Evolutionary conservation across 2,329 filamentous ascomycete species (phyloP).

Genomic region (Nemania sp.): DNA sequence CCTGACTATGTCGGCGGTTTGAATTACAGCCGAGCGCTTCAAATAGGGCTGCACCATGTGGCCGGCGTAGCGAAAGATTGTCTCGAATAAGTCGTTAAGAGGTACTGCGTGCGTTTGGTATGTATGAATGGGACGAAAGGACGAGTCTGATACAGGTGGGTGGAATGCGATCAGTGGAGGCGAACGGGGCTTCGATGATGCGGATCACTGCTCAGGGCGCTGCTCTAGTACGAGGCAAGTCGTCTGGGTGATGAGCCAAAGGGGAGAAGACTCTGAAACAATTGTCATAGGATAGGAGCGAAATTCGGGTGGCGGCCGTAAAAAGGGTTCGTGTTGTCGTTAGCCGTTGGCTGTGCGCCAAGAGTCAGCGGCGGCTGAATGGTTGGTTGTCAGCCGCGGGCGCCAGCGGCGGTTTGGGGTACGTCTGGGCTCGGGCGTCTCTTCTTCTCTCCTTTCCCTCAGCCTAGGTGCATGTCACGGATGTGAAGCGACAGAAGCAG

Average conservation of each 20-base stretch:
- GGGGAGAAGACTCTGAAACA: constrained; percentile 15
- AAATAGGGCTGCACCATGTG: no score
- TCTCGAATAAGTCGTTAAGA: no score
- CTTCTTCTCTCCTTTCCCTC: neutral
- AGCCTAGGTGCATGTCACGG: neutral
- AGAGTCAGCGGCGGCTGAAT: constrained; percentile 22
- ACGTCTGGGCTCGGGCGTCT: constrained; percentile 7
- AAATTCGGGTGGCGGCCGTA: constrained; percentile 11
- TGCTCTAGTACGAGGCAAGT: constrained; percentile 1
- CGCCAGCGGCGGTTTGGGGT: neutral
- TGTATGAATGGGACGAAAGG: no score
- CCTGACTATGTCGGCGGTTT: neutral
- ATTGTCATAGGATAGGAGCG: neutral
- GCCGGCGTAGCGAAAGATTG: no score
- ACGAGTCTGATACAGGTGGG: no score
- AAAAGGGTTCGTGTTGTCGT: constrained; percentile 1
- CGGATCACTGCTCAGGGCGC: neutral
- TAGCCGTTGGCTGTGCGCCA: constrained; percentile 7
- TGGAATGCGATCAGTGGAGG: no score
- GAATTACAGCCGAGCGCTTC: neutral
- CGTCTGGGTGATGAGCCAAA: neutral
- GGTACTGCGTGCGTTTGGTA: no score
- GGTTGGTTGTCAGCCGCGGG: constrained; percentile 18
- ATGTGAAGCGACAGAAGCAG: neutral
- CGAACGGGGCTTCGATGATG: no score